Conservation (phyloP, 2,329 filamentous ascomycete species). For the Alternaria alternata region DNA sequence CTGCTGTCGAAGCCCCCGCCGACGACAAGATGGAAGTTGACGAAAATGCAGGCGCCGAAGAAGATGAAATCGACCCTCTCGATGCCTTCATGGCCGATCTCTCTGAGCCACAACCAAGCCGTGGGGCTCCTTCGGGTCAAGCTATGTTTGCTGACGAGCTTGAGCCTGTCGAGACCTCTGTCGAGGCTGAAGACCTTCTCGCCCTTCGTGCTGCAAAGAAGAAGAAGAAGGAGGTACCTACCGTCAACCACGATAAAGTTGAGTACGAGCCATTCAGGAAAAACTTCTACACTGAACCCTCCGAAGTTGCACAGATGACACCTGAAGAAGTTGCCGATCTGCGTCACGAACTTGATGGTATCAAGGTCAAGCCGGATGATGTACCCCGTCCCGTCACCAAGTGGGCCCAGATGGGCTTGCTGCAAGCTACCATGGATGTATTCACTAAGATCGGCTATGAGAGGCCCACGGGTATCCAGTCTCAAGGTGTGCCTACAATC, state of each 20-base stretch:
- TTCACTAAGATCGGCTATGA: slow-evolving; percentile 84
- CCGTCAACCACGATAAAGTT: slow-evolving; percentile 84
- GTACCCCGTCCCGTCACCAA: slow-evolving; percentile 94
- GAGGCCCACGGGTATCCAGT: slow-evolving; percentile 90
- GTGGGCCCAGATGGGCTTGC: slow-evolving; percentile 94
- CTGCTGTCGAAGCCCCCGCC: slow-evolving; percentile 29
- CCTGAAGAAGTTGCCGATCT: slow-evolving; percentile 84
- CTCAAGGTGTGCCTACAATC: slow-evolving; percentile 91
- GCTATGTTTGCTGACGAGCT: slow-evolving; percentile 88
- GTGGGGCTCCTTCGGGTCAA: slow-evolving; percentile 72
- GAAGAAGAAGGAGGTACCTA: slow-evolving; percentile 97
- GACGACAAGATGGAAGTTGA: slow-evolving; percentile 66
- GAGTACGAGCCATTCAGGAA: slow-evolving; percentile 88
- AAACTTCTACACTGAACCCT: slow-evolving; percentile 92
- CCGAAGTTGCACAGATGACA: slow-evolving; percentile 81
- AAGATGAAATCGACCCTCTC: slow-evolving; percentile 84
- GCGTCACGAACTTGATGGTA: slow-evolving; percentile 88
- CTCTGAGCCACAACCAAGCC: slow-evolving; percentile 45
- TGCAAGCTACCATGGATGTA: slow-evolving; percentile 85
- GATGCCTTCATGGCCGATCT: slow-evolving; percentile 95
- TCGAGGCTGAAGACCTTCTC: slow-evolving; percentile 64
- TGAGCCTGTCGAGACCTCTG: slow-evolving; percentile 70
- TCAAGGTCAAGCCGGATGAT: slow-evolving; percentile 80
- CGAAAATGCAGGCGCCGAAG: slow-evolving; percentile 56
- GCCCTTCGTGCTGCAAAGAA: slow-evolving; percentile 68